These are phyloP conservation scores for Ashbya aceris DNA, from an alignment of 1,139 yeast genomes.

Conservation along the genomic window DNA sequence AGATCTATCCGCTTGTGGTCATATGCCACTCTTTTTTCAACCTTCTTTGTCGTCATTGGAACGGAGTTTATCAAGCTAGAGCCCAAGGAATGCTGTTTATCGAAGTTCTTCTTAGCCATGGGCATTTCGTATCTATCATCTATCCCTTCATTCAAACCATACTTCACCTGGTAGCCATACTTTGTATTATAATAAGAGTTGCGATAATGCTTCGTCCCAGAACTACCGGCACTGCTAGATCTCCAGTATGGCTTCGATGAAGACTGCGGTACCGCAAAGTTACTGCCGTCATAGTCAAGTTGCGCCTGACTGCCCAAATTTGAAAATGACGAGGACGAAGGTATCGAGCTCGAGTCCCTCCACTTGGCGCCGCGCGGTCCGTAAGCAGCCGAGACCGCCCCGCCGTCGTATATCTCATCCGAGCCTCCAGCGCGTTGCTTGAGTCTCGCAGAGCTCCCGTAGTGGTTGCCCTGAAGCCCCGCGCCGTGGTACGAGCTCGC, in stretches of 20 bases:
- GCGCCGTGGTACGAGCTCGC: constrained; percentile 5
- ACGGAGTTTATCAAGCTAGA: constrained; percentile 26
- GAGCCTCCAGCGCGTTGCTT: constrained; percentile 18
- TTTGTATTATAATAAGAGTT: not conserved
- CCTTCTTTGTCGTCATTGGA: constrained; percentile 21
- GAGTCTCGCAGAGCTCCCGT: constrained; percentile 5
- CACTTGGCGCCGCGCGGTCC: constrained; percentile 5
- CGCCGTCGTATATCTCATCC: constrained; percentile 4
- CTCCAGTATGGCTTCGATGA: constrained; percentile 1
- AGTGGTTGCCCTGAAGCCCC: constrained; percentile 2
- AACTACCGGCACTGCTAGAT: constrained; percentile 3
- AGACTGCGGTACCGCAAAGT: not conserved
- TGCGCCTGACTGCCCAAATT: not conserved
- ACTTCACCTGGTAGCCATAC: constrained; percentile 1
- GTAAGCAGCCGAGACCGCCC: constrained; percentile 2
- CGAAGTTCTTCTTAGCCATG: constrained; percentile 5
- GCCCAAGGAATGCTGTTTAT: constrained; percentile 16
- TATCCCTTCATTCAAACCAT: not conserved
- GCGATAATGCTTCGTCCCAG: not conserved
- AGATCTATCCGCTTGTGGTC: constrained; percentile 14
- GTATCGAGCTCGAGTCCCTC: constrained; percentile 5
- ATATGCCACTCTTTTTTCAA: constrained; percentile 13
- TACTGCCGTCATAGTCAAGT: constrained; percentile 4
- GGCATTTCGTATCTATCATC: constrained; percentile 7
- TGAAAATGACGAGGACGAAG: constrained; percentile 1